Evolutionary conservation across 805 yeast species (phyloP).

Genomic region (Candida berthetii): DNA sequence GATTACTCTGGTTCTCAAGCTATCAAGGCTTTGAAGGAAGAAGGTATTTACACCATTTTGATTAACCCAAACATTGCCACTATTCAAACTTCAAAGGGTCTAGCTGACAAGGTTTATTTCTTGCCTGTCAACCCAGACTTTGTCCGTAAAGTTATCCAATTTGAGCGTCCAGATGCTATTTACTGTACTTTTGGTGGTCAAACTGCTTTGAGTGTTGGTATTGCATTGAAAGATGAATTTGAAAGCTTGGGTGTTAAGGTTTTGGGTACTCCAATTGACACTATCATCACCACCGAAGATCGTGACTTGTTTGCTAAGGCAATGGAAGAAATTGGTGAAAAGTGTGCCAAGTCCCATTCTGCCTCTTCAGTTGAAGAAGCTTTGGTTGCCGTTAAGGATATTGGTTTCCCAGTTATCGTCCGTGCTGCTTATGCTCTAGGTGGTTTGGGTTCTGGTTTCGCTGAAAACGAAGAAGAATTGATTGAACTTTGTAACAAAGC

Average conservation of each 20-base stretch:
- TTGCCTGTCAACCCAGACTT: conserved; percentile 97
- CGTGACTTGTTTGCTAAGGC: conserved; percentile 93
- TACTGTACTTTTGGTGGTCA: conserved; percentile 98
- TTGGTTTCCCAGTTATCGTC: conserved; percentile 93
- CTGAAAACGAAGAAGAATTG: conserved; percentile 79
- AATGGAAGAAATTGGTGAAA: conserved; percentile 92
- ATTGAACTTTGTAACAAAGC: conserved; percentile 83
- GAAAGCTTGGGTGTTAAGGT: conserved; percentile 89
- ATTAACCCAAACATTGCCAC: conserved; percentile 98
- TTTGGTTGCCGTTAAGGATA: conserved; percentile 71
- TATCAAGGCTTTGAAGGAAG: conserved; percentile 96
- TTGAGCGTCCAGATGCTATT: conserved; percentile 96
- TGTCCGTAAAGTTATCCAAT: conserved; percentile 89
- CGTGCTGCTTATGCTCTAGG: conserved; percentile 98
- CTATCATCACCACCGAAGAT: conserved; percentile 96
- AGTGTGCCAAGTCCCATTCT: conserved; percentile 91
- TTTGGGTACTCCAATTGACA: conserved; percentile 93
- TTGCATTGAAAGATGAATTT: conserved; percentile 91
- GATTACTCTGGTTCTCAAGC: conserved; percentile 99
- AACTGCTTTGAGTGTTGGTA: conserved; percentile 96
- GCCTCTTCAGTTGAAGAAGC: conserved; percentile 81
- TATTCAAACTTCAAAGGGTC: conserved; percentile 94
- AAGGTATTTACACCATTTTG: conserved; percentile 91
- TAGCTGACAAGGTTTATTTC: conserved; percentile 97
- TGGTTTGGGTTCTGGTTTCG: conserved; percentile 98